Conservation (phyloP, 2,329 filamentous ascomycete genomes). For the Colletotrichum tofieldiae region DNA sequence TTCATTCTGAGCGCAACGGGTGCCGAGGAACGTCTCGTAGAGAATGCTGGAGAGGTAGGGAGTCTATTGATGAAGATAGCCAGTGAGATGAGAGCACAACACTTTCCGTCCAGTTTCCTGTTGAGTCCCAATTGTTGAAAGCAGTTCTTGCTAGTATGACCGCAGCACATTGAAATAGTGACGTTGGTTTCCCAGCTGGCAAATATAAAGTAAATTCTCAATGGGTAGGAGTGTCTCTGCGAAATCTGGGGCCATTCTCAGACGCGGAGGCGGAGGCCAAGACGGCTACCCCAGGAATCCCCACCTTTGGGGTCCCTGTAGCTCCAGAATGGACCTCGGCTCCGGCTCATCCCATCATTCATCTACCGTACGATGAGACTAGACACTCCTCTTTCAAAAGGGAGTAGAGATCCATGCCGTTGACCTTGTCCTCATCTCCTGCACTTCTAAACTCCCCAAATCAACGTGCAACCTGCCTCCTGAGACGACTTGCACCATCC, state of each 20-base stretch:
- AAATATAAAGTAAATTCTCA: neutral
- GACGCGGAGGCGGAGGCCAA: slow-evolving; percentile 39
- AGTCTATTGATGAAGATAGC: neutral
- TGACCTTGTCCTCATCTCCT: neutral
- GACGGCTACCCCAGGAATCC: slow-evolving; percentile 41
- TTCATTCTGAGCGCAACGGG: neutral
- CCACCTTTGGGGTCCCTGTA: slow-evolving; percentile 39
- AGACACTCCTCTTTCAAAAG: slow-evolving; percentile 34
- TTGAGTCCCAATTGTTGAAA: too few species aligned
- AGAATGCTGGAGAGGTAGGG: neutral
- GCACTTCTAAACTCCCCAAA: neutral
- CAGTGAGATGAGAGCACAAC: neutral
- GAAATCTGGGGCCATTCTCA: slow-evolving; percentile 21
- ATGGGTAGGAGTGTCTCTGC: neutral
- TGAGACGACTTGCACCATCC: slow-evolving; percentile 7
- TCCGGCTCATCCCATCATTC: slow-evolving; percentile 33
- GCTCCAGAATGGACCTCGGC: slow-evolving; percentile 41
- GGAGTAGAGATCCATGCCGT: slow-evolving; percentile 12
- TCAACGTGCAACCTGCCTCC: neutral
- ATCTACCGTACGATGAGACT: slow-evolving; percentile 36
- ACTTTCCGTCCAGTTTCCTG: neutral
- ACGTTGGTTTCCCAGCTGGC: neutral
- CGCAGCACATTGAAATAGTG: neutral
- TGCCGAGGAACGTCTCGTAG: slow-evolving; percentile 9
- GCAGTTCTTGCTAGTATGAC: neutral